Base-by-base conservation (phyloP, 805 yeast species). In the Torulaspora indica region DNA sequence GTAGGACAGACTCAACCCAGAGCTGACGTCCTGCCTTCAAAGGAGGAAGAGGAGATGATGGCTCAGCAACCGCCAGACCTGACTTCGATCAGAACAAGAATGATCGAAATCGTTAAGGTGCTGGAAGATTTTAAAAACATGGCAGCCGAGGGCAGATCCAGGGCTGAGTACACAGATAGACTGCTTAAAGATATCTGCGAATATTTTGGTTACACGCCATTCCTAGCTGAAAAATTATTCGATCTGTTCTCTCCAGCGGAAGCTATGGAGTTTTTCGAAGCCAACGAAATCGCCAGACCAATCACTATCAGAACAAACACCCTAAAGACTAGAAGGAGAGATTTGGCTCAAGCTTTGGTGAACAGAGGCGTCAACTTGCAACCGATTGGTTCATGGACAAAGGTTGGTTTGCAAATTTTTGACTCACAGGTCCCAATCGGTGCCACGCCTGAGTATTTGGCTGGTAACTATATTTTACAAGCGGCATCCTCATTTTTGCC, bases 381-480 rank as follows among this genome's bases (percentile, higher is more conserved):
- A 69, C 98, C 98, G 35, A 88, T 93, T 57, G 98, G 98, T 40
- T 72, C 85, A 33, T 93, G 99, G 99, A 89, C 98, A 18, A 93
- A 93, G 68, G 98, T 93, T 40, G 99, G 99, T 50, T 74, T 93
- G 53, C 98, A 93, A 68, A 82, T 93, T 42, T 93, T 91, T 64
- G 99, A 93, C 63, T 90, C 98, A 18, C 98, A 90, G 67, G 98
- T 93, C n/a, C 98, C 99, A 35, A 86, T 93, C 56, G 99, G 99
- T 68, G 98, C 99, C 35, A 93, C 99, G 7, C 98, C 99, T 35
- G 99, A 93, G 70, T 93, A 93, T 64, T 74, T 93, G 60, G 95
- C 98, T 10, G 99, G 99, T 60, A 96, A 93, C 62, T 93, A 93
- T 70, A 93, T 93, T 51, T 72, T 93, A 58, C 99, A 93, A 69